Evolutionary conservation across 169 alveolate species (phyloP).

Genomic region (Eimeria praecox): DNA sequence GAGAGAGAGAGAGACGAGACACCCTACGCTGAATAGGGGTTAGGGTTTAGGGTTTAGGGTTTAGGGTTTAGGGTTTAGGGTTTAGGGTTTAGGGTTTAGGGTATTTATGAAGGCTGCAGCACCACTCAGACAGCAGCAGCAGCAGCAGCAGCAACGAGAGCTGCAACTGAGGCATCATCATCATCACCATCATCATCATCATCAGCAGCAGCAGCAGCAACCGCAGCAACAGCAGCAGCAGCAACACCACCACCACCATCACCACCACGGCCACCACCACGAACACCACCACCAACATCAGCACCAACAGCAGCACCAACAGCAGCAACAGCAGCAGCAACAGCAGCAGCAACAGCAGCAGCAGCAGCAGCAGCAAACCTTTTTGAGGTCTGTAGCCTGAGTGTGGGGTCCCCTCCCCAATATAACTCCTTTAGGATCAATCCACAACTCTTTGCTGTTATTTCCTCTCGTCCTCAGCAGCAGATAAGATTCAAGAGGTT

Average conservation of each 20-base stretch:
- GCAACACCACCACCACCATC: background rate
- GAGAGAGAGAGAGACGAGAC: no score
- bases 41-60: no score
- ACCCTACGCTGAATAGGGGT: no score
- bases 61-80: no score
- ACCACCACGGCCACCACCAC: background rate
- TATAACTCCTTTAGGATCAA: conserved; percentile 90
- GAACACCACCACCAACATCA: background rate
- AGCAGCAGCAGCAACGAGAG: background rate
- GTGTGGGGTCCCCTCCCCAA: conserved; percentile 92
- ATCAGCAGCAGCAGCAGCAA: background rate
- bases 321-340: background rate
- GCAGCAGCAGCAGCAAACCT: conserved; percentile 73
- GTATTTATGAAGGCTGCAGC: no score
- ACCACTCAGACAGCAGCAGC: conserved; percentile 20
- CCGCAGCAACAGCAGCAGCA: background rate
- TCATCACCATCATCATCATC: background rate
- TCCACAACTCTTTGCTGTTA: conserved; percentile 85
- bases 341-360: conserved; percentile 1
- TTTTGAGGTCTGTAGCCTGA: conserved; percentile 87
- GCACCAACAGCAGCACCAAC: background rate
- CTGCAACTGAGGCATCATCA: background rate
- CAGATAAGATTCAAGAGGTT: conserved; percentile 20
- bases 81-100: no score
- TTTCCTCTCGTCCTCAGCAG: background rate